Conservation (phyloP, 2,329 filamentous ascomycete genomes). For the Verticillium isaacii region DNA sequence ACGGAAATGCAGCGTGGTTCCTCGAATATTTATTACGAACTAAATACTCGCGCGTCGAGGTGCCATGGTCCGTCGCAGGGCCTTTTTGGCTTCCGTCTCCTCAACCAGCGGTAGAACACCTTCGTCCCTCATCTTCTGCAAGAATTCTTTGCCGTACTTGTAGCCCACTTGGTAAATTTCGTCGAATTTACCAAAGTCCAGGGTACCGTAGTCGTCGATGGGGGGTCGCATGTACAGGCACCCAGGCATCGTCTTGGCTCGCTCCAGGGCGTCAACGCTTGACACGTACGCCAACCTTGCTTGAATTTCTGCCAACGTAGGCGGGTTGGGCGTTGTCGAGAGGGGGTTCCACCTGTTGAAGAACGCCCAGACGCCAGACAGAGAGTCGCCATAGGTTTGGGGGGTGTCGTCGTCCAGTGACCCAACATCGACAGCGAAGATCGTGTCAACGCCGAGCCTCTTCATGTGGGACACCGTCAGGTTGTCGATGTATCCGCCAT, state of each 20-base stretch:
- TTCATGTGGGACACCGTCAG: slow-evolving; percentile 98
- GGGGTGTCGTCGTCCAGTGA: slow-evolving; percentile 87
- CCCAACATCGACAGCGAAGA: slow-evolving; percentile 94
- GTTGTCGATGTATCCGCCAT: slow-evolving; percentile 97
- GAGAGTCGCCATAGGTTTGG: slow-evolving; percentile 86
- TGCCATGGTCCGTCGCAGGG: slow-evolving; percentile 72
- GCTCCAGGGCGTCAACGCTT: slow-evolving; percentile 87
- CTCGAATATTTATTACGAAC: not conserved
- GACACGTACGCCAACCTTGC: slow-evolving; percentile 91
- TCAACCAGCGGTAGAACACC: slow-evolving; percentile 68
- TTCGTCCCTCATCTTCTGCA: slow-evolving; percentile 71
- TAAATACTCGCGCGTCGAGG: slow-evolving; percentile 74
- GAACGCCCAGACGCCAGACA: slow-evolving; percentile 93
- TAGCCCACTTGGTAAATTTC: slow-evolving; percentile 93
- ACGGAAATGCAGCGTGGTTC: too few species aligned
- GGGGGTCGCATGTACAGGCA: slow-evolving; percentile 97
- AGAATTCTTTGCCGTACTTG: slow-evolving; percentile 74
- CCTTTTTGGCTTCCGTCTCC: slow-evolving; percentile 73
- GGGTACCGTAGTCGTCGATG: slow-evolving; percentile 85
- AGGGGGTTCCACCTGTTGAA: slow-evolving; percentile 97
- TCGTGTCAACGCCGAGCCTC: slow-evolving; percentile 82
- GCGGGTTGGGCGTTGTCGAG: slow-evolving; percentile 81
- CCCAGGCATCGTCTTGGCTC: slow-evolving; percentile 84
- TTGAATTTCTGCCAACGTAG: slow-evolving; percentile 93
- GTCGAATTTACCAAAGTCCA: slow-evolving; percentile 97